Conservation (phyloP, 495 filamentous ascomycete genomes). For the Neurospora sp. region DNA sequence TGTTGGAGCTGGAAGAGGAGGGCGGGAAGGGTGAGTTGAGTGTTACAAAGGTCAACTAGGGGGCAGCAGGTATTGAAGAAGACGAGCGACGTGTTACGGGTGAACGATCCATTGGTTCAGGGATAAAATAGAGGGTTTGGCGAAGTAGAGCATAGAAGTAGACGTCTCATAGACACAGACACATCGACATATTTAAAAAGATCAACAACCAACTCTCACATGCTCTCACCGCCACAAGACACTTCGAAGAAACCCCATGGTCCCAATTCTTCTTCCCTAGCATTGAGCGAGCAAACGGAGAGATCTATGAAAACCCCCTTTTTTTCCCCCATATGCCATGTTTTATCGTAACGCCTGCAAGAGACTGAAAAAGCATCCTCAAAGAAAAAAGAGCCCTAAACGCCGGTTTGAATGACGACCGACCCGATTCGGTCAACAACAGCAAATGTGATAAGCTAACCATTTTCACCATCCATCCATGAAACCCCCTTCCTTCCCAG, state of each 20-base stretch:
- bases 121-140: not conserved
- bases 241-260: not conserved
- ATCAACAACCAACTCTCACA: not conserved
- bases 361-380: not conserved
- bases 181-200: not conserved
- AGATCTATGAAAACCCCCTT: not conserved
- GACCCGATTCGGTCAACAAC: not conserved
- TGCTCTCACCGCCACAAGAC: not conserved
- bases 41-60: conserved; percentile 33
- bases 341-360: not conserved
- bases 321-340: not conserved
- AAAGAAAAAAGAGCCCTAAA: not conserved
- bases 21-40: conserved; percentile 26
- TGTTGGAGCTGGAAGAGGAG: conserved; percentile 41
- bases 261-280: not conserved
- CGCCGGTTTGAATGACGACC: not conserved
- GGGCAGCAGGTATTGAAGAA: not conserved
- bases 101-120: not conserved
- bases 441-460: not conserved
- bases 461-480: not conserved
- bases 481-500: too few species aligned
- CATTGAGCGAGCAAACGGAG: not conserved
- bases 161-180: not conserved
- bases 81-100: not conserved
- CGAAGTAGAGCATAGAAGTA: not conserved